Evolutionary conservation across 2,329 filamentous ascomycete species (phyloP), one percentile per base, ranked within the genome.

Genomic region (Bretziella fagacearum): DNA sequence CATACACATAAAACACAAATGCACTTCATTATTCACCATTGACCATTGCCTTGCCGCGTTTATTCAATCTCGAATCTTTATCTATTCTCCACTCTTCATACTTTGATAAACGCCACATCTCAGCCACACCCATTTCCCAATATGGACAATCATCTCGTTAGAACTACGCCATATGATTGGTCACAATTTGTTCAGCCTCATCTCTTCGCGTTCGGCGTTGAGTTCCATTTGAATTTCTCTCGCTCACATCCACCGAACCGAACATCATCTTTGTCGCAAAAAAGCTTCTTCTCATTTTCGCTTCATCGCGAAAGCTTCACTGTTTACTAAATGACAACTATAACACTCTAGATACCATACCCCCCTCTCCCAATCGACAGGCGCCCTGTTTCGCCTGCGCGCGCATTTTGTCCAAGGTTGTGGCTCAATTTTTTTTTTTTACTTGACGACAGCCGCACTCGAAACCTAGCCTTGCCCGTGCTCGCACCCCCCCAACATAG

Each of bases 401-500:
- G 18, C 18, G 35, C 35, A 39, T 22, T 39, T 39, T 39, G 17
- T 10, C 35, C 35, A 10, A n/a, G 17, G 11, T 10, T 39, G 23
- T 17, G 20, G 35, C 7, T 5, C 32, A 17, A 33, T 45, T 49
- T 49, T 37, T 32, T 45, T 45, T 30, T 15, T 36, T 33, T 11
- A 26, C 13, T 32, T 15, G 46, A 42, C 10, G 32, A 32, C 41
- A 44, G 41, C 41, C 41, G 41, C 26, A 44, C 29, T 44, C 41
- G 26, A 44, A 44, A 30, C 41, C 35, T 39, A 39, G 35, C 35
- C 35, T 39, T 20, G 35, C 18, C 18, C 35, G 35, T 20, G 35
- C 35, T 36, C 33, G 20, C 7, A 22, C 35, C 17, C 17, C 35
- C 35, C 35, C n/a, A n/a, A n/a, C n/a, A n/a, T 39, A 39, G 35